Evolutionary conservation across 352 stramenopile genomes (phyloP).

Genomic region (Phytophthora pisi): DNA sequence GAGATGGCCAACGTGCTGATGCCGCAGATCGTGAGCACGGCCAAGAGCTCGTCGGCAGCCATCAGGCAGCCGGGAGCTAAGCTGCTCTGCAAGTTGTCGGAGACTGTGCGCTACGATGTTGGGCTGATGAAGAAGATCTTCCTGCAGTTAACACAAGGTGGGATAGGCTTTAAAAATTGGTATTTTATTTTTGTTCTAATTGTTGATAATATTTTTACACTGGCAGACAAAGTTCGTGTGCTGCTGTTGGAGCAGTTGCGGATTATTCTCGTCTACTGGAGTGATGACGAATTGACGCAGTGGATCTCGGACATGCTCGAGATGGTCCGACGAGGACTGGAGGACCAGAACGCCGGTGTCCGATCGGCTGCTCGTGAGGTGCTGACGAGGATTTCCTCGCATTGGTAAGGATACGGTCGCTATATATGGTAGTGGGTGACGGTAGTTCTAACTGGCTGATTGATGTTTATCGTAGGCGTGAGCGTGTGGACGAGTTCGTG

Average conservation of each 20-base stretch:
- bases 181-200: slow-evolving; percentile 5
- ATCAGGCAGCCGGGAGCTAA: slow-evolving; percentile 56
- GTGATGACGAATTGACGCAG: slow-evolving; percentile 46
- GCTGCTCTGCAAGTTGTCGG: slow-evolving; percentile 58
- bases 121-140: slow-evolving; percentile 55
- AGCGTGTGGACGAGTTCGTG: slow-evolving; percentile 55
- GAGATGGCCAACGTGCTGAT: slow-evolving; percentile 68
- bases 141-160: slow-evolving; percentile 48
- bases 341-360: slow-evolving; percentile 48
- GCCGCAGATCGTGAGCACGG: slow-evolving; percentile 49
- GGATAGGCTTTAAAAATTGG: not conserved
- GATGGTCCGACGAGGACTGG: slow-evolving; percentile 52
- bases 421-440: not conserved
- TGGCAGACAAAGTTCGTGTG: slow-evolving; percentile 53
- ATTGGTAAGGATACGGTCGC: slow-evolving; percentile 43
- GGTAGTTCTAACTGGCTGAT: not conserved
- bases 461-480: slow-evolving; percentile 37
- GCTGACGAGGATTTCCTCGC: slow-evolving; percentile 47
- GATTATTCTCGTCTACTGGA: slow-evolving; percentile 62
- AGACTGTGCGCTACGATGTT: slow-evolving; percentile 70
- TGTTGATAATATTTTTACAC: not conserved
- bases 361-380: slow-evolving; percentile 52
- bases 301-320: slow-evolving; percentile 59
- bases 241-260: slow-evolving; percentile 67
- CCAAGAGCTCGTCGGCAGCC: slow-evolving; percentile 58